Evolutionary conservation across 1,284 basidiomycete species (phyloP).

Genomic region (Hymenochaete sp.): DNA sequence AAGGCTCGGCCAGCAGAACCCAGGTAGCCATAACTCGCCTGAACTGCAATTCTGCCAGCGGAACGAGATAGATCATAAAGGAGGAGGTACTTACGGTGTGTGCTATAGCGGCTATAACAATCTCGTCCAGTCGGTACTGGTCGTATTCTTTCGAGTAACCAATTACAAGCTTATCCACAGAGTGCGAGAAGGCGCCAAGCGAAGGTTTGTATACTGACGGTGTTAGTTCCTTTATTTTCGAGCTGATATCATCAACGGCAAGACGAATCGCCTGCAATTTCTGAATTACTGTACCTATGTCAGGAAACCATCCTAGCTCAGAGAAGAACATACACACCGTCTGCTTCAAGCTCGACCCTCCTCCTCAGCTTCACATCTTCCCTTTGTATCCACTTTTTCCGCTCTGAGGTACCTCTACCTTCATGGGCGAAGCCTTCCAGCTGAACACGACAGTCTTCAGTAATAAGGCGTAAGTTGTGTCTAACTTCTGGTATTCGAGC

Average conservation of each 20-base stretch:
- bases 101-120: conserved; percentile 84
- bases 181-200: conserved; percentile 60
- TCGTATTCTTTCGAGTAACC: conserved; percentile 76
- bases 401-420: conserved; percentile 74
- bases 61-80: conserved; percentile 10
- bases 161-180: conserved; percentile 62
- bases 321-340: conserved; percentile 41
- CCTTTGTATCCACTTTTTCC: conserved; percentile 61
- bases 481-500: conserved; percentile 90
- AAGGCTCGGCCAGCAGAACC: conserved; percentile 66
- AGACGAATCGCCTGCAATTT: conserved; percentile 70
- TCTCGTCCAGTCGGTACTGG: conserved; percentile 76
- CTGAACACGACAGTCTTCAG: conserved; percentile 73
- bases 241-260: conserved; percentile 60
- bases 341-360: conserved; percentile 65
- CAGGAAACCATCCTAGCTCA: conserved; percentile 17
- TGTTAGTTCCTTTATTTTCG: conserved; percentile 53
- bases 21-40: conserved; percentile 59
- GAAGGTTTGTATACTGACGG: conserved; percentile 53
- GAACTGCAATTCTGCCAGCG: too few species aligned
- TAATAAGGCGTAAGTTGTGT: conserved; percentile 87
- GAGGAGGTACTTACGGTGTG: conserved; percentile 47
- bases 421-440: conserved; percentile 85
- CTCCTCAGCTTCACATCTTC: conserved; percentile 64
- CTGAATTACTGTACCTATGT: conserved; percentile 53